phyloP scores from a whole-genome alignment of 148 eudicot species.

The Salicornia ramosissima region DNA sequence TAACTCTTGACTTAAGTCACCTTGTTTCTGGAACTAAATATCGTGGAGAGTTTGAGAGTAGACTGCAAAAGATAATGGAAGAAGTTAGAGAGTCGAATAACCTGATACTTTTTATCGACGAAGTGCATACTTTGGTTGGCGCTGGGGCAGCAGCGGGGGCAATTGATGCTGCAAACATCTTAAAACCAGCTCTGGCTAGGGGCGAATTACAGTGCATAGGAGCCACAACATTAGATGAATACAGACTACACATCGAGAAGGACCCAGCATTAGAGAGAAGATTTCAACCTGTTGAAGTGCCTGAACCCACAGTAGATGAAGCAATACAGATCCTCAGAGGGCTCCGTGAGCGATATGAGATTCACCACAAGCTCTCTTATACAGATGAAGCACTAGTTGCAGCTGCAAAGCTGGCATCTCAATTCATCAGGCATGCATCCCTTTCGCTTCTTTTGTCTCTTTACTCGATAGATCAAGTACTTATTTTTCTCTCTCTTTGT shows the following conservation, averaged over 20 bases:
- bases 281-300: conserved; percentile 88
- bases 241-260: conserved; percentile 89
- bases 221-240: conserved; percentile 91
- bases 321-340: conserved; percentile 75
- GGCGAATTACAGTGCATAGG: conserved; percentile 97
- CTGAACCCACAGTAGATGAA: conserved; percentile 89
- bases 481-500: background rate
- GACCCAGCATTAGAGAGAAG: conserved; percentile 92
- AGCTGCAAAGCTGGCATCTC: conserved; percentile 70
- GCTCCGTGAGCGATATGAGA: conserved; percentile 83
- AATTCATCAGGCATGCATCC: conserved; percentile 59
- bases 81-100: conserved; percentile 68
- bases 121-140: conserved; percentile 82
- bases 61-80: conserved; percentile 81
- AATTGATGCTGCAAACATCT: conserved; percentile 89
- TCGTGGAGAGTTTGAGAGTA: conserved; percentile 81
- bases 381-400: conserved; percentile 74
- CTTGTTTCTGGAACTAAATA: conserved; percentile 89
- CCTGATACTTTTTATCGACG: conserved; percentile 76
- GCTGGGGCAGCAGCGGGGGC: conserved; percentile 88
- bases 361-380: conserved; percentile 77
- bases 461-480: background rate
- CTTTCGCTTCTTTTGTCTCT: background rate
- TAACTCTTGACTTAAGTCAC: conserved; percentile 76
- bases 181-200: conserved; percentile 91